A percentile compares a stretch with the other conserved stretches of the same genome.
Conservation (phyloP, 2,329 filamentous ascomycete species). For the Trichoderma arundinaceum region DNA sequence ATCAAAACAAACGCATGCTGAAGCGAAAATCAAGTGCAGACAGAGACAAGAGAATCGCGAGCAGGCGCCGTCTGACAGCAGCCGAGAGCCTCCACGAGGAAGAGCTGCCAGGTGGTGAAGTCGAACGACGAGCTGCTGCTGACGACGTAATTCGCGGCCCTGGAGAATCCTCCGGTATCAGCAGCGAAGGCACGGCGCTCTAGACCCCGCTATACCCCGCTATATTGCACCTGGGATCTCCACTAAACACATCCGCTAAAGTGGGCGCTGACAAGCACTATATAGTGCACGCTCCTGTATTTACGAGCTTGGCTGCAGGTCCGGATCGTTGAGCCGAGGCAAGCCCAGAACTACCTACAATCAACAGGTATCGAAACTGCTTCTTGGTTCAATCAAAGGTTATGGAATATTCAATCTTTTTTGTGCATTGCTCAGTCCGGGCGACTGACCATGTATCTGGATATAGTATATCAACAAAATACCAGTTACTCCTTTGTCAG, state of each 20-base stretch:
- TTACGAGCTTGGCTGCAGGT: neutral
- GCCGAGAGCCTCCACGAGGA: constrained; percentile 12
- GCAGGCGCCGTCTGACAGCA: constrained; percentile 17
- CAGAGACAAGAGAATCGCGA: neutral
- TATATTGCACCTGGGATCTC: neutral
- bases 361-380: too few relatives aligned
- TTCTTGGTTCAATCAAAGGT: too few relatives aligned
- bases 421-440: too few relatives aligned
- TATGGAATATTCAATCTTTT: too few relatives aligned
- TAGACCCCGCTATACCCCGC: constrained; percentile 20
- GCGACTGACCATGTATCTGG: neutral
- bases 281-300: neutral
- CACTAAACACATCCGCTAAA: constrained; percentile 1
- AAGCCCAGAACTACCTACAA: too few relatives aligned
- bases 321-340: neutral
- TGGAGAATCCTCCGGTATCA: neutral
- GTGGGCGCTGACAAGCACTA: constrained; percentile 14
- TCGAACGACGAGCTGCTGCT: neutral
- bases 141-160: neutral
- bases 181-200: neutral
- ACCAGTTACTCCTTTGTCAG: neutral
- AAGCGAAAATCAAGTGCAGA: neutral
- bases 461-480: neutral
- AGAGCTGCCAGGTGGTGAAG: constrained; percentile 21
- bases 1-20: constrained; percentile 12